phyloP scores from a whole-genome alignment of 495 filamentous ascomycete species.

The Trichoderma reesei region DNA sequence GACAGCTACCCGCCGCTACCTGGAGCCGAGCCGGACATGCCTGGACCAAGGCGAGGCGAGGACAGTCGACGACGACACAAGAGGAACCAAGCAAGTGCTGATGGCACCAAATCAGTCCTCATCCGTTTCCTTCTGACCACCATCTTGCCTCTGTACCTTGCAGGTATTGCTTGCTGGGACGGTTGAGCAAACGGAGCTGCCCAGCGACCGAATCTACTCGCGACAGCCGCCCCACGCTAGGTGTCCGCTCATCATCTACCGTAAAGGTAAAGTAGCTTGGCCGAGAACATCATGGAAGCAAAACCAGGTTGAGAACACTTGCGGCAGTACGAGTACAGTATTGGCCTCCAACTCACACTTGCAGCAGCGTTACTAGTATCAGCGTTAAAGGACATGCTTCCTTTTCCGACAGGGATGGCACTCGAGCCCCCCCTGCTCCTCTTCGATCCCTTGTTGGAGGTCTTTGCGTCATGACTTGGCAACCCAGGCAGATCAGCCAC shows the following conservation, averaged over 20 bases:
- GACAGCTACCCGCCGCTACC: neutral
- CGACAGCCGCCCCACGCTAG: conserved; percentile 1
- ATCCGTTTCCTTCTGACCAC: neutral
- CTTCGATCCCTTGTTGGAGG: neutral
- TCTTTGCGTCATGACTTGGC: conserved; percentile 5
- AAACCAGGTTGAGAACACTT: neutral
- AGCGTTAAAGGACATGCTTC: conserved; percentile 5
- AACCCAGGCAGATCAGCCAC: neutral
- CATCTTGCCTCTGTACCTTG: neutral
- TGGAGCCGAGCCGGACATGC: neutral
- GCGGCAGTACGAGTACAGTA: neutral
- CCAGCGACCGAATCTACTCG: neutral
- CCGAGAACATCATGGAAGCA: neutral
- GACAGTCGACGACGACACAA: neutral
- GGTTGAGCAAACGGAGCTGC: neutral
- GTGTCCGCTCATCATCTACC: conserved; percentile 4
- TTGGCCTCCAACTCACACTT: neutral
- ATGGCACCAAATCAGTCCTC: neutral
- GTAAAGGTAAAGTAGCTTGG: neutral
- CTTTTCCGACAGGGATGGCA: neutral
- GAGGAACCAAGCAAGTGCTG: neutral
- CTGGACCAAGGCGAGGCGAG: neutral
- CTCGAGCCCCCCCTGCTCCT: neutral
- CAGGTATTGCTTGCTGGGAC: neutral
- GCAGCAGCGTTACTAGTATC: neutral